These are phyloP conservation scores for Emmonsia crescens DNA, from an alignment of 2,329 filamentous ascomycete genomes.

Conservation along the genomic window DNA sequence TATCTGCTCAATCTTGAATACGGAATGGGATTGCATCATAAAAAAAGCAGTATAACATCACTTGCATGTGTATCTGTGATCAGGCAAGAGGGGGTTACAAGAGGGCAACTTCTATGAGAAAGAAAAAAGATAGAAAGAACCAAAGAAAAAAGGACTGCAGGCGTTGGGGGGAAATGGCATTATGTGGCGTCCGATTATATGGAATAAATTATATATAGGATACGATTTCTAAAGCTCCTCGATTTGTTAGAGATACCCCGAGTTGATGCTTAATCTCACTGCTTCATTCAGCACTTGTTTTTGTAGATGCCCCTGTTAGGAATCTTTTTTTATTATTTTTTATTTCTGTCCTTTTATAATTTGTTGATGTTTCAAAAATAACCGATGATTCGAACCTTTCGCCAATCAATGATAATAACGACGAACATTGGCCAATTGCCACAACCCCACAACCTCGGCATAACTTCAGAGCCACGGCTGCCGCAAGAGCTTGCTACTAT, in stretches of 20 bases:
- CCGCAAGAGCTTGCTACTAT: neutral
- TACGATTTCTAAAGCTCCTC: constrained; percentile 36
- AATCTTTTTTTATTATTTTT: neutral
- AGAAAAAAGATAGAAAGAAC: neutral
- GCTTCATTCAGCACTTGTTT: constrained; percentile 6
- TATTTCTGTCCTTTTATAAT: neutral
- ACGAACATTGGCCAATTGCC: neutral
- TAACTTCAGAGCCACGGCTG: neutral
- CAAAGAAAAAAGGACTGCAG: constrained; percentile 5
- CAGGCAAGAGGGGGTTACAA: neutral
- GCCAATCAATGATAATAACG: neutral
- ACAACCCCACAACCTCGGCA: neutral
- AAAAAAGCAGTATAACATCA: neutral
- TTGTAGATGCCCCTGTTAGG: neutral
- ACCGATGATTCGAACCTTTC: neutral
- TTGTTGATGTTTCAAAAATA: neutral
- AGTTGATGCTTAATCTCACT: constrained; percentile 39
- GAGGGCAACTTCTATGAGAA: neutral
- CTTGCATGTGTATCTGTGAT: neutral
- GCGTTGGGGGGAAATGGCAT: constrained; percentile 7
- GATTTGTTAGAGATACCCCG: constrained; percentile 40
- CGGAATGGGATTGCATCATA: neutral
- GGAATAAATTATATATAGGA: constrained; percentile 13
- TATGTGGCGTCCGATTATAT: constrained; percentile 13
- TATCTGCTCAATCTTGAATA: neutral